Base-by-base conservation (phyloP, 2,329 filamentous ascomycete genomes). In the Penicillium corylophilum region DNA sequence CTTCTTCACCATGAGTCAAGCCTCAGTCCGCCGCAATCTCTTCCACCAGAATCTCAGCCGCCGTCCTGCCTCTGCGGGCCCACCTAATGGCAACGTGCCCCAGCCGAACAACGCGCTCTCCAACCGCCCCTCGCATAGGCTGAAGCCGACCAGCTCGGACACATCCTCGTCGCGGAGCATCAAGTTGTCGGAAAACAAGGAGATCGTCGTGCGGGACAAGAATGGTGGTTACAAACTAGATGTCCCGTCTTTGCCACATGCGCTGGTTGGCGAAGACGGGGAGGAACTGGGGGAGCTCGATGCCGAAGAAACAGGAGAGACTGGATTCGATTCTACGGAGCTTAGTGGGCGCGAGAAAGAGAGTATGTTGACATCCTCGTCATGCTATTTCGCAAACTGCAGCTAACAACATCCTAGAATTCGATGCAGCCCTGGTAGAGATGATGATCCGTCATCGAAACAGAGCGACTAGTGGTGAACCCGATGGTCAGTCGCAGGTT, bases 391-490 rank as follows among this genome's bases (percentile, higher is more conserved):
- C n/a, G 7, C 2, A 1, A 24, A 44, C 3, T 20, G 22, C 41
- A 29, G 49, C 43, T 58, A 9, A 56, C 39, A 41, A 12, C 48
- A 12, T n/a, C 18, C 12, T 56, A 70, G 77, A 77, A 59, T 73
- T 79, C 44, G 76, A 77, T 51, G 70, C 67, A 13, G 75, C 71
- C 48, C 64, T 81, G 47, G 63, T 71, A 43, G 74, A 76, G 47
- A 69, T 75, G 67, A 73, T 74, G 64, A 67, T 64, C 53, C 67
- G 68, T 16, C 71, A 66, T 55, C 65, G 66, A 38, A 73, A 64
- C 49, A 64, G 74, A 49, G 82, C 86, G 64, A 78, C 83, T 9
- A 83, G 82, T 61, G 68, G 62, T 61, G 85, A 88, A 57, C 82
- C 84, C 44, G 84, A 87, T 73, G 85, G 86, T 88, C 66, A 63